Evolutionary conservation across 2,329 filamentous ascomycete species (phyloP), one percentile per base, ranked within the genome.

Genomic region (Biscogniauxia mediterranea): DNA sequence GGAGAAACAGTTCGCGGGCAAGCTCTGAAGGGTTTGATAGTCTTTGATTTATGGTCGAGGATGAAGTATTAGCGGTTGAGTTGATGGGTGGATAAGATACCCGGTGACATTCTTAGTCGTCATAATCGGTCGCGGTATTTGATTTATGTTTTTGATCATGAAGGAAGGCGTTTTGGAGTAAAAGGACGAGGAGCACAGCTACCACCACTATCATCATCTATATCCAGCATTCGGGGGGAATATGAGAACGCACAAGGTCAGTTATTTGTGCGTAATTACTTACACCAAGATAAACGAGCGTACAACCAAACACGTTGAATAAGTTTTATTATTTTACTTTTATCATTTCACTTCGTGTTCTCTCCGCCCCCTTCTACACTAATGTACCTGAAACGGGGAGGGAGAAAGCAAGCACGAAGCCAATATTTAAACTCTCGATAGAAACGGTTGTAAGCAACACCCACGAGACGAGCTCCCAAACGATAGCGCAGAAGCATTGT

Each of bases 401-500:
- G 56, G 52, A 20, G 26, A 15, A 17, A 28, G 15, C 2, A 20
- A 54, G 17, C 23, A 25, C 11, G 20, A 52, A 26, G 19, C 51
- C 20, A 52, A 52, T 52, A 23, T 21, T 52, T 11, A 61, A 52
- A 68, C 3, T 52, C 50, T 52, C 50, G 21, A 25, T 52, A 68
- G 63, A 70, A 71, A 62, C 69, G 65, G 70, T 69, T 70, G 68
- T 70, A 69, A 66, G 67, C 63, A 73, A 71, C 55, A 69, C 76
- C 73, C 73, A 75, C 70, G 72, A 75, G 72, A 63, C 68, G 71
- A 70, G 70, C 60, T 71, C 69, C 69, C 67, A 66, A 69, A 68
- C 75, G 77, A 83, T 84, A 84, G 82, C 81, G 82, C 76, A 79
- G 69, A 74, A 77, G 79, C 81, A 84, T 84, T 84, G 79, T 84